Conservation (phyloP, 1,139 yeast species). For the Protomyces arabidopsidicola region DNA sequence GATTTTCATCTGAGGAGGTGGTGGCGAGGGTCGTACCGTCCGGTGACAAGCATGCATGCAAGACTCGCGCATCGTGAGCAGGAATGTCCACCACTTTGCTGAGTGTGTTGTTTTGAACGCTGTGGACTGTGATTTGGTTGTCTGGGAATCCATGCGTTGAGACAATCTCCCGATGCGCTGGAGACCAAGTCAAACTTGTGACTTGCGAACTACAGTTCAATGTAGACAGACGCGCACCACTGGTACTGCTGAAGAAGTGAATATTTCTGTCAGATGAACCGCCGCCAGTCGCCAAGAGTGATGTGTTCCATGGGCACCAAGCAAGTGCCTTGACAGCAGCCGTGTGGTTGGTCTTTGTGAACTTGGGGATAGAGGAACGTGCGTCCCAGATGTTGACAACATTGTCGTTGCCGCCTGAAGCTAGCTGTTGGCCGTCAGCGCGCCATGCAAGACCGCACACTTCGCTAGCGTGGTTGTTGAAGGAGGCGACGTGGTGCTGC, state of each 20-base stretch:
- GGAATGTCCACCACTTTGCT: slow-evolving; percentile 83
- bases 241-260: slow-evolving; percentile 92
- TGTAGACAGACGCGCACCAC: slow-evolving; percentile 80
- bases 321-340: slow-evolving; percentile 96
- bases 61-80: slow-evolving; percentile 88
- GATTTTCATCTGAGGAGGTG: slow-evolving; percentile 92
- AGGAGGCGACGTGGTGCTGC: slow-evolving; percentile 59
- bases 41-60: slow-evolving; percentile 80
- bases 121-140: slow-evolving; percentile 76
- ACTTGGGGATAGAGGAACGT: slow-evolving; percentile 66
- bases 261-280: slow-evolving; percentile 87
- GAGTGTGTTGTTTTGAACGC: slow-evolving; percentile 52
- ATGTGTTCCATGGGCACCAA: slow-evolving; percentile 88
- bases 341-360: slow-evolving; percentile 70
- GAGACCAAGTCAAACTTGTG: slow-evolving; percentile 88
- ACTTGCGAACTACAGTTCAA: slow-evolving; percentile 93
- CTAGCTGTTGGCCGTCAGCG: slow-evolving; percentile 75
- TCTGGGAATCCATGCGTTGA: slow-evolving; percentile 94
- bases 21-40: slow-evolving; percentile 89
- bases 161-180: slow-evolving; percentile 71
- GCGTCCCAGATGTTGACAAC: slow-evolving; percentile 93
- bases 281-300: slow-evolving; percentile 90
- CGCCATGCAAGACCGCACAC: slow-evolving; percentile 91
- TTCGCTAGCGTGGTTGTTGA: slow-evolving; percentile 74
- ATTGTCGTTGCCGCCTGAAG: slow-evolving; percentile 82